Evolutionary conservation across 257 asterid species (phyloP), one percentile per base, ranked within the genome.

Genomic region (Scutellaria barbata): DNA sequence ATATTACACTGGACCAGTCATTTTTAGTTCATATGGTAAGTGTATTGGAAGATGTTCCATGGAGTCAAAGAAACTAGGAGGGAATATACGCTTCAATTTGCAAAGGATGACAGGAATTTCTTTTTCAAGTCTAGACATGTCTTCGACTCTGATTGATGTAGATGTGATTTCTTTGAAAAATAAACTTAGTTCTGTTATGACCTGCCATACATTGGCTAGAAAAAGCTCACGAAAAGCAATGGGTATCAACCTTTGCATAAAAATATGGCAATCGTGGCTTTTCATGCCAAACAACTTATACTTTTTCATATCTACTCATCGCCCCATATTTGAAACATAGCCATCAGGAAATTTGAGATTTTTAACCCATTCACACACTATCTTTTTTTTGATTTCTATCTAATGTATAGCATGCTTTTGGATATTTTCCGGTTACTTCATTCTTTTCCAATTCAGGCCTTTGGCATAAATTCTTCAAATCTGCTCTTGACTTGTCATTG

Each of bases 181-280:
- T 14, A 48, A 48, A 4, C 55, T 48, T 14, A 48, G 6, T 48
- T 13, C 35, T 48, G 55, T 12, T 3, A 48, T 14, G n/a, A 22
- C 8, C 8, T 48, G 7, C 55, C 55, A 48, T 3, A 48, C 55
- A 13, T 13, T 13, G 13, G 17, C 7, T 13, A 22, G 55, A 48
- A 48, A 9, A 14, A 48, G 55, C 20, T 48, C 55, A n/a, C 1
- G 17, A 14, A 48, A 48, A 12, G 17, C 7, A 14, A 48, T n/a
- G 8, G 55, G 55, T 48, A 45, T 45, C 51, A 45, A 45, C 14
- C 12, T 45, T 35, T 59, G 47, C 65, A 59, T 33, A n/a, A 59
- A 35, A 2, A 59, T 7, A 35, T 59, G 47, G 6, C 65, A 59
- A 35, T 59, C 65, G 3, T 59, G 47, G 16, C 65, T 59, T 59